Base-by-base conservation (phyloP, 805 yeast genomes). In the Lipomyces yamadae region DNA sequence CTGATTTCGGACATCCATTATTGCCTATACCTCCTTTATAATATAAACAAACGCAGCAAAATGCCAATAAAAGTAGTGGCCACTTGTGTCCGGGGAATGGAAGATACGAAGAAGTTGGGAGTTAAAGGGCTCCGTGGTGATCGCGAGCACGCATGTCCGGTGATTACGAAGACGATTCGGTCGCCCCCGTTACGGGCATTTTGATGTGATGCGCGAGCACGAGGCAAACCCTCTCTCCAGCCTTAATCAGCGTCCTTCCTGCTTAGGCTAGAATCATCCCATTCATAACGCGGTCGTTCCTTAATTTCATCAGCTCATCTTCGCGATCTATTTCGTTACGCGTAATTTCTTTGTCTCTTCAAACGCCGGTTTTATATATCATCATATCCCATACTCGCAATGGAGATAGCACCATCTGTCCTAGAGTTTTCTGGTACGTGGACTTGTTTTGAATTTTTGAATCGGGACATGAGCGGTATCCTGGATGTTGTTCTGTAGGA, bases 401-500 rank as follows among this genome's bases (percentile, higher is more conserved):
- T 91, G 87, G 90, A 88, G 78, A 88, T 92, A 72, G 80, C 85
- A 62, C 97, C 97, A 68, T 84, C 82, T 70, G 81, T 83, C 65
- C 83, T 92, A 79, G 93, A 89, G 78, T 92, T 89, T 79, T 85
- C 84, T 74, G 88, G 96, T 90, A 84, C 78, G 95, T 62, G 13
- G 42, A 15, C 18, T 29, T 58, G 64, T 55, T 64, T 30, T 50
- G 30, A 54, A 5, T 30, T 37, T 30, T 37, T 32, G 30, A 18
- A 61, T 56, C 61, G n/a, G 52, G 32, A n/a, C 15, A 52, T 30
- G 39, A 24, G 24, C 35, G 15, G 24, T 29, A 15, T 6, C 13
- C 30, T 13, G 53, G 13, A 30, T 3, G 59, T 32, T 56, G n/a
- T 30, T n/a, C 24, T 24, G 24, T 1, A 24, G 24, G 1, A 24